These are phyloP conservation scores for Blepharisma undulans DNA, from an alignment of 169 alveolate genomes.

Conservation along the genomic window DNA sequence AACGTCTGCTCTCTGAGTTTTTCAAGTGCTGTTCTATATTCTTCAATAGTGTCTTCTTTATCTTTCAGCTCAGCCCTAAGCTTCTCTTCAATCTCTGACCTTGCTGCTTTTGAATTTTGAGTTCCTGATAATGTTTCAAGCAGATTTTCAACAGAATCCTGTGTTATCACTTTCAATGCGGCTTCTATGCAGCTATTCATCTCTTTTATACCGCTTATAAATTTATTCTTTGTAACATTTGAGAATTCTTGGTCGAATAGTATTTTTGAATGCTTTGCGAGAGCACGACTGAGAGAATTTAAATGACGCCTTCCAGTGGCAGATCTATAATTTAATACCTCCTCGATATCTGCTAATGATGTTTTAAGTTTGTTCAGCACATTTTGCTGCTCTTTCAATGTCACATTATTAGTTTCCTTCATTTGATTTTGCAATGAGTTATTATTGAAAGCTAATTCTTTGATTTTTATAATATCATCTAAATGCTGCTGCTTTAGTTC, in stretches of 20 bases:
- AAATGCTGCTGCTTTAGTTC: background rate
- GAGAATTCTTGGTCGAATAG: background rate
- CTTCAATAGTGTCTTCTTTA: background rate
- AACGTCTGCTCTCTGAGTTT: background rate
- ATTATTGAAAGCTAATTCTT: background rate
- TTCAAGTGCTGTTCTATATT: constrained; percentile 16
- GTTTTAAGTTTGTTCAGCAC: background rate
- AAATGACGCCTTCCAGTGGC: background rate
- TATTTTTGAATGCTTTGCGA: background rate
- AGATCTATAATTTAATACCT: background rate
- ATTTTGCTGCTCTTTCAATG: background rate
- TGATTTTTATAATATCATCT: background rate
- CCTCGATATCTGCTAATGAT: background rate
- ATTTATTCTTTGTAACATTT: background rate
- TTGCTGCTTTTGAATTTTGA: background rate
- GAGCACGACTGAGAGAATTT: background rate
- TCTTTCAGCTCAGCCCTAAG: background rate
- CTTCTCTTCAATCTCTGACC: background rate
- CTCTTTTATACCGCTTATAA: background rate
- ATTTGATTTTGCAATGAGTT: background rate
- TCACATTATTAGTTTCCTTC: background rate
- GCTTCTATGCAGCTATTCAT: background rate
- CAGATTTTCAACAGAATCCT: background rate
- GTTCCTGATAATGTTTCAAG: background rate
- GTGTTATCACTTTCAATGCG: background rate